Evolutionary conservation across 305 asterid genomes (phyloP).

Genomic region (Fraxinus greggii): DNA sequence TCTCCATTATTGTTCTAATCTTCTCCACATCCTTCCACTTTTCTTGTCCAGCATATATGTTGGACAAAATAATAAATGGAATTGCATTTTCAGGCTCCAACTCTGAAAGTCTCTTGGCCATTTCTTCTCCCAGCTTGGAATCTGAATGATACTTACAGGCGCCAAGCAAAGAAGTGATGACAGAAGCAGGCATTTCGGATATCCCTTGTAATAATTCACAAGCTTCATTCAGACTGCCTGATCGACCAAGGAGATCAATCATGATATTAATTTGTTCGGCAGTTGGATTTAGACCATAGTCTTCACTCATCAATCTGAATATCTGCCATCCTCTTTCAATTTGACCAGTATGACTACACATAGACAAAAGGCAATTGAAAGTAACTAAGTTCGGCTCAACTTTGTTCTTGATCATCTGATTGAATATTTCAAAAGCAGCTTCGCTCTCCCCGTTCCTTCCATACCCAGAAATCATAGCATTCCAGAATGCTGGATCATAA

Average conservation of each 20-base stretch:
- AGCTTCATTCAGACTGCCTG: constrained; percentile 75
- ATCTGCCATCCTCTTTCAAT: constrained; percentile 53
- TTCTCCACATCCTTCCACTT: constrained; percentile 74
- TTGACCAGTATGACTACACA: constrained; percentile 31
- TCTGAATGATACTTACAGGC: constrained; percentile 58
- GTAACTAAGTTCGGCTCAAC: constrained; percentile 68
- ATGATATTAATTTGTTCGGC: constrained; percentile 55
- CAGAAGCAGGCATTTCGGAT: constrained; percentile 43
- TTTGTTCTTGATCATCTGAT: constrained; percentile 51
- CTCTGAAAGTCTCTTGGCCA: constrained; percentile 48
- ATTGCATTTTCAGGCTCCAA: constrained; percentile 67
- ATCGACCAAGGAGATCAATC: constrained; percentile 75
- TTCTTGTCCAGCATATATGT: constrained; percentile 73
- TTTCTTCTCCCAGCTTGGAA: constrained; percentile 57
- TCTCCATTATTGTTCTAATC: constrained; percentile 51
- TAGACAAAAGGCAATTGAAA: constrained; percentile 65
- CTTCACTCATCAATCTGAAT: constrained; percentile 49
- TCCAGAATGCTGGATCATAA: constrained; percentile 81
- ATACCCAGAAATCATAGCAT: constrained; percentile 91
- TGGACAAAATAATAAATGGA: constrained; percentile 79
- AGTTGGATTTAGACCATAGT: constrained; percentile 58
- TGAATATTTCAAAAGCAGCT: constrained; percentile 61
- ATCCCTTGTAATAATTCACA: constrained; percentile 53
- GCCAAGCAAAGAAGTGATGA: constrained; percentile 61
- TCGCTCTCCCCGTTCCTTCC: constrained; percentile 65